phyloP scores from a whole-genome alignment of 2,329 filamentous ascomycete genomes.

The Fusarium sp. region DNA sequence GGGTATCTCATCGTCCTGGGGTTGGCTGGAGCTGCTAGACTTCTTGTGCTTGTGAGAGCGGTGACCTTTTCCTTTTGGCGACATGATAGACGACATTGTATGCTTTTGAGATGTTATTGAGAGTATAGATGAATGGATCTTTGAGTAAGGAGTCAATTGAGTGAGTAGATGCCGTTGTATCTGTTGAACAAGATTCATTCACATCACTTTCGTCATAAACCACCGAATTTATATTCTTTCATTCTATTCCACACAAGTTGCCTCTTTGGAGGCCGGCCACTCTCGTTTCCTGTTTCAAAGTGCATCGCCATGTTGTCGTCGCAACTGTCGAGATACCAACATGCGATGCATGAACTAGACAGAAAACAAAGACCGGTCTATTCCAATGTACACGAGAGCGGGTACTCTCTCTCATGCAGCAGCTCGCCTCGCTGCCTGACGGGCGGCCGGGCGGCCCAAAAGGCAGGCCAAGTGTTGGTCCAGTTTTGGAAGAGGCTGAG shows the following conservation, averaged over 20 bases:
- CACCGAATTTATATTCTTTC: neutral
- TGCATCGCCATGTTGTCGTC: neutral
- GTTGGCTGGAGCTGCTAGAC: conserved; percentile 16
- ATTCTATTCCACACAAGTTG: neutral
- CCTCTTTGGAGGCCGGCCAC: conserved; percentile 16
- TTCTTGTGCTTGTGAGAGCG: conserved; percentile 23
- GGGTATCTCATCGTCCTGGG: conserved; percentile 22
- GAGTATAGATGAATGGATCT: neutral
- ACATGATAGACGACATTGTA: conserved; percentile 15
- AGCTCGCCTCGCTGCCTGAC: conserved; percentile 26
- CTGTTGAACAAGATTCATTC: neutral
- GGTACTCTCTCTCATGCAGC: neutral
- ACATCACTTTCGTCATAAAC: neutral
- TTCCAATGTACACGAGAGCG: neutral
- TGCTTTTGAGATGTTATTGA: too few relatives aligned
- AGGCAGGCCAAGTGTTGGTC: neutral
- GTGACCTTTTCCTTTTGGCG: conserved; percentile 28
- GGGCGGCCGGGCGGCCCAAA: conserved; percentile 19
- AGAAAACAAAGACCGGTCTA: neutral
- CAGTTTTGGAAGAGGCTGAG: neutral
- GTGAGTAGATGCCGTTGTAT: neutral
- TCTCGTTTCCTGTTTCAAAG: neutral
- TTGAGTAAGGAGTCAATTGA: neutral
- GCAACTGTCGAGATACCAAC: neutral
- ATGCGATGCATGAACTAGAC: neutral